Conservation (phyloP, 2,329 filamentous ascomycete species). For the Claviceps sp. region DNA sequence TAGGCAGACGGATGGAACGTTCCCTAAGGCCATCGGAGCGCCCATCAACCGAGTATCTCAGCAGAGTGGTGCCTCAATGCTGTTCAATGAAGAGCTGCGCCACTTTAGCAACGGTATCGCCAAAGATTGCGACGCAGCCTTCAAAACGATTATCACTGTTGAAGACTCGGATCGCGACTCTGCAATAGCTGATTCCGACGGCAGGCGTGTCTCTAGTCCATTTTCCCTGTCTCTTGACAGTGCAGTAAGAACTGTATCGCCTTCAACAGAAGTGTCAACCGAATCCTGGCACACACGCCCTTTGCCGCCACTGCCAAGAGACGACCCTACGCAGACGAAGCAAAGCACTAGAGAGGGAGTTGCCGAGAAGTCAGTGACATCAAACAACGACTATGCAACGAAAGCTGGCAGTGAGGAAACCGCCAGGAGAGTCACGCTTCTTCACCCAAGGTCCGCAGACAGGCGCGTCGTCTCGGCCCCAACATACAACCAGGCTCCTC, state of each 20-base stretch:
- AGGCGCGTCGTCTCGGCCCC: conserved; percentile 39
- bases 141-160: conserved; percentile 51
- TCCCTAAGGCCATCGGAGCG: conserved; percentile 14
- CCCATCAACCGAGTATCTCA: conserved; percentile 4
- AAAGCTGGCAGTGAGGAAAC: conserved; percentile 13
- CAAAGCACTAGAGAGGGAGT: conserved; percentile 9
- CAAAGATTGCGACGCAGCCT: conserved; percentile 84
- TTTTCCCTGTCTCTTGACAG: conserved; percentile 29
- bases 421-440: conserved; percentile 16
- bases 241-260: conserved; percentile 13
- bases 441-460: conserved; percentile 23
- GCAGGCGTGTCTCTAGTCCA: conserved; percentile 24
- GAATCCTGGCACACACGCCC: conserved; percentile 35
- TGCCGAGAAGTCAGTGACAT: conserved; percentile 13
- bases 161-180: conserved; percentile 21
- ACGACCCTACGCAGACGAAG: conserved; percentile 11
- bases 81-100: conserved; percentile 60
- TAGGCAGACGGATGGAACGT: conserved; percentile 12
- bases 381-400: conserved; percentile 11
- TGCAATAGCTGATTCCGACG: conserved; percentile 19
- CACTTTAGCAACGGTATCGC: conserved; percentile 77
- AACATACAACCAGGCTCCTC: conserved; percentile 27
- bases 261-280: conserved; percentile 16
- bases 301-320: conserved; percentile 34
- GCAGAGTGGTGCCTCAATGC: conserved; percentile 16